phyloP scores from a whole-genome alignment of 1,139 yeast species.

The Pichia sp. region DNA sequence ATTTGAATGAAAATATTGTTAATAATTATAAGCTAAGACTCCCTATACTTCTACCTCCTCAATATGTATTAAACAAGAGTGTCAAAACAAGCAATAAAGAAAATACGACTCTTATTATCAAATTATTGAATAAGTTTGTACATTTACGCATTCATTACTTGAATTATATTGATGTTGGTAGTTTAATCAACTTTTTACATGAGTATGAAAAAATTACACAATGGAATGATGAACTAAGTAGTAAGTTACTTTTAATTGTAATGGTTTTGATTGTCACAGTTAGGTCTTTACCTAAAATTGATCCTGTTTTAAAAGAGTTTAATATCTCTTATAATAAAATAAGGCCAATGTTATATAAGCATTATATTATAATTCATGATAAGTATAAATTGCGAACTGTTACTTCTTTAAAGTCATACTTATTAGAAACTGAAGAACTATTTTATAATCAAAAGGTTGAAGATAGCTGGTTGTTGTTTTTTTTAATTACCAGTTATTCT shows the following conservation, averaged over 20 bases:
- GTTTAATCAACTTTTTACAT: slow-evolving; percentile 30
- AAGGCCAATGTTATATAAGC: slow-evolving; percentile 32
- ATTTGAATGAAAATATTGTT: neutral
- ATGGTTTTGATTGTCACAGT: slow-evolving; percentile 40
- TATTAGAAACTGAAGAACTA: slow-evolving; percentile 46
- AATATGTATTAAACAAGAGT: neutral
- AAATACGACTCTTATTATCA: slow-evolving; percentile 18
- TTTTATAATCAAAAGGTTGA: slow-evolving; percentile 45
- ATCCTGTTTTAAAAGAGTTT: slow-evolving; percentile 30
- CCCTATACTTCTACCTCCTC: neutral
- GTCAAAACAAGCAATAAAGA: slow-evolving; percentile 3
- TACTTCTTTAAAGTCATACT: slow-evolving; percentile 42
- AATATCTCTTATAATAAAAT: slow-evolving; percentile 27
- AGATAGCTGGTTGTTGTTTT: slow-evolving; percentile 30
- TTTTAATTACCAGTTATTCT: slow-evolving; percentile 37
- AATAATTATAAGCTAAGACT: neutral
- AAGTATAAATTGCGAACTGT: slow-evolving; percentile 43
- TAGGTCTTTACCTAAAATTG: slow-evolving; percentile 33
- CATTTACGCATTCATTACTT: slow-evolving; percentile 28
- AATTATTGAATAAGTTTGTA: slow-evolving; percentile 23
- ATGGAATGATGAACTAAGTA: slow-evolving; percentile 50
- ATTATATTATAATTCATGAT: slow-evolving; percentile 40
- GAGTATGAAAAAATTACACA: slow-evolving; percentile 29
- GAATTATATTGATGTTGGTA: slow-evolving; percentile 31
- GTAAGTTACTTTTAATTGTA: slow-evolving; percentile 37